Conservation (phyloP, 2,329 filamentous ascomycete genomes). For the Stagonosporopsis rhizophila region DNA sequence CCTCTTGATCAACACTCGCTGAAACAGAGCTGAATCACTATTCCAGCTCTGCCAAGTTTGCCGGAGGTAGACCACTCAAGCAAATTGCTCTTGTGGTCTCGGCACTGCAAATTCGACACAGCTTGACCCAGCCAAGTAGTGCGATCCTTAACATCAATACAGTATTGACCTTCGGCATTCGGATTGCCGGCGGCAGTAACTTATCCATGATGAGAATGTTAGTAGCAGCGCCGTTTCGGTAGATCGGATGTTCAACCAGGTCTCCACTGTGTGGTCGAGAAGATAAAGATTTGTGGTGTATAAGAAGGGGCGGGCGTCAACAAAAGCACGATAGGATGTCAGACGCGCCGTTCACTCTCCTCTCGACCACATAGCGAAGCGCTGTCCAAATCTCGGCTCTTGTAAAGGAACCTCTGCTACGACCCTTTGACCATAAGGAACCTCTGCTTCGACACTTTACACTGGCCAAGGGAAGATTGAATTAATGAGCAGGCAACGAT, state of each 20-base stretch:
- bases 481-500: not conserved
- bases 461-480: not conserved
- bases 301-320: not conserved
- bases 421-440: not conserved
- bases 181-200: not conserved
- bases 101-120: not conserved
- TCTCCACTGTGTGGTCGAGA: not conserved
- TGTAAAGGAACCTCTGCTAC: constrained; percentile 1
- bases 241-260: not conserved
- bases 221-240: constrained; percentile 9
- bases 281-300: not conserved
- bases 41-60: not conserved
- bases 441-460: not conserved
- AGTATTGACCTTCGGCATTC: not conserved
- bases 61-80: not conserved
- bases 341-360: not conserved
- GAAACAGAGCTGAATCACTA: constrained; percentile 6
- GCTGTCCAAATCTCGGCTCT: not conserved
- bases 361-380: not conserved
- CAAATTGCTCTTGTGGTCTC: not conserved
- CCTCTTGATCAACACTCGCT: not conserved
- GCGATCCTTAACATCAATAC: not conserved
- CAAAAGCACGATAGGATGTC: not conserved
- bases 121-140: constrained; percentile 5
- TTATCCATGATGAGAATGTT: not conserved